Base-by-base conservation (phyloP, 306 rosid species). In the Prunus padus region DNA sequence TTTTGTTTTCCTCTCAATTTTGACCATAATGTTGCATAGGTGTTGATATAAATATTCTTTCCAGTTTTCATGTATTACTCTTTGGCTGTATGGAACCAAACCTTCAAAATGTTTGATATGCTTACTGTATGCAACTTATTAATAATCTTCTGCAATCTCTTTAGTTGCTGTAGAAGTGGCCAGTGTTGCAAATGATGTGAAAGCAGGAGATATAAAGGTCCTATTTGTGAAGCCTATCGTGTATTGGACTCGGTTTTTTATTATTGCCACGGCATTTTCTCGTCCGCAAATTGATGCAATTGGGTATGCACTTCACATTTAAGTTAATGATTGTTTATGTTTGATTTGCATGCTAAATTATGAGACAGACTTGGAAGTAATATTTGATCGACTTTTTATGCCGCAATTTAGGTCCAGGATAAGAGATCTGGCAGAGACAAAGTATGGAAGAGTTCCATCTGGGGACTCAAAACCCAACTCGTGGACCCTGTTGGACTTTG, bases 191-290 rank as follows among this genome's bases (percentile, higher is more conserved):
- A 95, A 82, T 81, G 97, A 95, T 22, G 97, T 92, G 61, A 95
- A 95, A 83, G 98, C 97, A 7, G 96, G 83, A 44, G 98, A 94
- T 85, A 92, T 92, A 79, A 89, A 65, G 82, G 97, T 95, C 57
- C 87, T 95, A 47, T 92, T 95, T 82, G 98, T 95, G 93, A 92
- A 92, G 87, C 98, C 98, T 78, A 89, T 95, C 30, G 97, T 95
- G 65, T 95, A 95, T 65, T 94, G 98, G 98, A 92, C 98, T 79
- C 87, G 92, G 51, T 92, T 92, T 84, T 94, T 92, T 76, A 89
- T 94, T 74, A 92, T 94, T 76, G 88, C 88, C 56, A 94, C 98
- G 0, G 97, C 96, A 46, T 94, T 94, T 85, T 94, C 98, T 84
- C 96, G 96, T 47, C 98, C 97, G 46, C 98, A 94, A 74, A 86